A percentile compares a stretch with the other conserved stretches of the same genome.
Conservation (phyloP, 2,329 filamentous ascomycete species). For the Chrysosporium keratinophilum region DNA sequence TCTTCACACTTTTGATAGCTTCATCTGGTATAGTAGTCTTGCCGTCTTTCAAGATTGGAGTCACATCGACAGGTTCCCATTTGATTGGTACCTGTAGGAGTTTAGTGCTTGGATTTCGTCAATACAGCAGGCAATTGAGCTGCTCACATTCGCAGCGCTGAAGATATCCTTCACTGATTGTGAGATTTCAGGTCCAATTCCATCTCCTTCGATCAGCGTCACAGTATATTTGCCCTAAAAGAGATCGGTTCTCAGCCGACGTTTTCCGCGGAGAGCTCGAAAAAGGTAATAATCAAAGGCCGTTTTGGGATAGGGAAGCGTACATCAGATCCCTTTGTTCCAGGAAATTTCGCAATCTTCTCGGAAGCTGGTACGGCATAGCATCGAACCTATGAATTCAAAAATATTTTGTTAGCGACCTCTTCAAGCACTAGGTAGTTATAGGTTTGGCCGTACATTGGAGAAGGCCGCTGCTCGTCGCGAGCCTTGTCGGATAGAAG, state of each 20-base stretch:
- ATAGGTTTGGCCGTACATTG: conserved; percentile 44
- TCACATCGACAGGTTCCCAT: conserved; percentile 97
- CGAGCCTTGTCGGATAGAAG: conserved; percentile 69
- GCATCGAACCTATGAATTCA: conserved; percentile 49
- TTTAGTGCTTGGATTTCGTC: conserved; percentile 17
- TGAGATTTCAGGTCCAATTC: conserved; percentile 95
- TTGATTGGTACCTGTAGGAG: conserved; percentile 66
- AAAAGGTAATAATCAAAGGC: conserved; percentile 10
- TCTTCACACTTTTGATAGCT: conserved; percentile 84
- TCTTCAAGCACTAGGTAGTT: not conserved
- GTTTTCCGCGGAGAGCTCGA: not conserved
- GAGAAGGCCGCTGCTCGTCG: conserved; percentile 45
- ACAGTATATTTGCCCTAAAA: conserved; percentile 85
- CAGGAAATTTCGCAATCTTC: conserved; percentile 85
- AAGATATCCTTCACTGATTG: conserved; percentile 99
- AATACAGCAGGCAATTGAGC: conserved; percentile 5
- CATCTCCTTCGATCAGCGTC: conserved; percentile 95
- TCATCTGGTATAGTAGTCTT: conserved; percentile 89
- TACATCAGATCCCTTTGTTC: conserved; percentile 79
- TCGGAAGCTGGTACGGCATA: conserved; percentile 45
- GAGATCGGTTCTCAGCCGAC: conserved; percentile 3
- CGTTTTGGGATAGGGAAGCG: conserved; percentile 31
- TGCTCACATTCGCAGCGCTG: conserved; percentile 72
- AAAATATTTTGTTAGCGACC: conserved; percentile 5
- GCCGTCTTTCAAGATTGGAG: conserved; percentile 83